Conservation (phyloP, 306 rosid genomes). For the Crotalaria pallida region DNA sequence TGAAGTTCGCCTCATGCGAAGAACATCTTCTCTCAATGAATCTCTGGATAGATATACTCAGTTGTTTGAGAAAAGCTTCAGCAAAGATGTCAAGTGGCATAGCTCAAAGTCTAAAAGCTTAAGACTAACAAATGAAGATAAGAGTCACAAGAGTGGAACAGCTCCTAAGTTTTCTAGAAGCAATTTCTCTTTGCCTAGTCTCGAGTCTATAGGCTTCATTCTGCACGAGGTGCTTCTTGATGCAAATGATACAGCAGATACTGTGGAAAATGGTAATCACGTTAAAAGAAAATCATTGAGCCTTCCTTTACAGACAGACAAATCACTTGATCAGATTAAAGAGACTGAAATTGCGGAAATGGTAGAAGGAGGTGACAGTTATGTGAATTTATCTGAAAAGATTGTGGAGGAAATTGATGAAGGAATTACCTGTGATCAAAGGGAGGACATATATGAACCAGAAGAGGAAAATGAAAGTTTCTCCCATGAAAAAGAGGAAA, state of each 20-base stretch:
- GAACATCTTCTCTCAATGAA: slow-evolving; percentile 60
- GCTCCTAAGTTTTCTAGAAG: slow-evolving; percentile 48
- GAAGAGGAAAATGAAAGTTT: slow-evolving; percentile 22
- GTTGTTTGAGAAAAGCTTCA: slow-evolving; percentile 50
- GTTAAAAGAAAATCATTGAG: slow-evolving; percentile 32
- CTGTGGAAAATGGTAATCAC: slow-evolving; percentile 25
- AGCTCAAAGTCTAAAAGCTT: slow-evolving; percentile 62
- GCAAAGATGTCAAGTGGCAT: slow-evolving; percentile 37
- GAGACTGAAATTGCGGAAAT: slow-evolving; percentile 35
- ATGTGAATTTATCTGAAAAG: slow-evolving; percentile 23
- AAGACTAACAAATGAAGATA: slow-evolving; percentile 50
- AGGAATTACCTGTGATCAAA: slow-evolving; percentile 10
- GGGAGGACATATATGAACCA: slow-evolving; percentile 19
- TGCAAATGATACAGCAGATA: slow-evolving; percentile 30
- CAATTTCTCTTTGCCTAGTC: slow-evolving; percentile 70
- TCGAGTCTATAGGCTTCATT: slow-evolving; percentile 58
- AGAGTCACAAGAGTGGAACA: slow-evolving; percentile 26
- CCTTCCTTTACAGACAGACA: slow-evolving; percentile 17
- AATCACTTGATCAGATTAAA: slow-evolving; percentile 20
- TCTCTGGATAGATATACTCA: slow-evolving; percentile 63
- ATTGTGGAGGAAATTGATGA: slow-evolving; percentile 16
- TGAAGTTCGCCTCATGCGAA: slow-evolving; percentile 30
- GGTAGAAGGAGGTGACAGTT: slow-evolving; percentile 14
- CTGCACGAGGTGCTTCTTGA: slow-evolving; percentile 47
- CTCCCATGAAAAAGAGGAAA: slow-evolving; percentile 29